Conservation (phyloP, 345 rosid genomes). For the Lepidium africanum region DNA sequence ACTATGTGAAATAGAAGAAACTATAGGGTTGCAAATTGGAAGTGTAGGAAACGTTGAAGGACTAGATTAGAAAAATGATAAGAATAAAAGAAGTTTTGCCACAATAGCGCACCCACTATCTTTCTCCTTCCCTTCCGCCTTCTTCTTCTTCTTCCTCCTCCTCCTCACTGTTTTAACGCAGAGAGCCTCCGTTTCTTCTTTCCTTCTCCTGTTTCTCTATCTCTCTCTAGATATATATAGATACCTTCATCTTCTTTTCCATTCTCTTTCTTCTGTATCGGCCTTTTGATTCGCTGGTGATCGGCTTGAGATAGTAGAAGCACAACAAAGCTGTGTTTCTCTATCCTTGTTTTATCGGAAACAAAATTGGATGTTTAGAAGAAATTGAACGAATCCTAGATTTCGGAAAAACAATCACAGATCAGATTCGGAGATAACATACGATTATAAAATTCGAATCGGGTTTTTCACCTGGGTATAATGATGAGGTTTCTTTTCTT, state of each 20-base stretch:
- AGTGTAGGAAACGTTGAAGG: not conserved
- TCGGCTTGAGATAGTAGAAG: conserved; percentile 5
- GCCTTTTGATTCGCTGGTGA: not conserved
- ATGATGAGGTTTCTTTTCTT: conserved; percentile 32
- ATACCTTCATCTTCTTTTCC: not conserved
- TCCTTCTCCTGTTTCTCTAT: not conserved
- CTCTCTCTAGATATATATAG: not conserved
- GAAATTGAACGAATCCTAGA: conserved; percentile 3
- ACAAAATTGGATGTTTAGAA: not conserved
- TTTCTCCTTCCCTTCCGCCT: conserved; percentile 10
- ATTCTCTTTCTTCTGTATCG: not conserved
- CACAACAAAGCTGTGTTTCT: not conserved
- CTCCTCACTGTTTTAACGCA: conserved; percentile 21
- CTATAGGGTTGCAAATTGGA: not conserved
- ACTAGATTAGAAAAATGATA: not conserved
- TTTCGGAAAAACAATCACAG: conserved; percentile 4
- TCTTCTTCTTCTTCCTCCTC: conserved; percentile 6
- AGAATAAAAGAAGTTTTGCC: conserved; percentile 16
- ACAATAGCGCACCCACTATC: conserved; percentile 33
- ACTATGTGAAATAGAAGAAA: not conserved
- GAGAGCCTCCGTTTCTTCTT: conserved; percentile 18
- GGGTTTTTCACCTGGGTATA: conserved; percentile 21
- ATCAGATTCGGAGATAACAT: conserved; percentile 6
- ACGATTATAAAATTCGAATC: conserved; percentile 8
- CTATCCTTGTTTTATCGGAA: not conserved